These are phyloP conservation scores for Beverwykella pulmonaria DNA, from an alignment of 495 filamentous ascomycete species.

Conservation along the genomic window DNA sequence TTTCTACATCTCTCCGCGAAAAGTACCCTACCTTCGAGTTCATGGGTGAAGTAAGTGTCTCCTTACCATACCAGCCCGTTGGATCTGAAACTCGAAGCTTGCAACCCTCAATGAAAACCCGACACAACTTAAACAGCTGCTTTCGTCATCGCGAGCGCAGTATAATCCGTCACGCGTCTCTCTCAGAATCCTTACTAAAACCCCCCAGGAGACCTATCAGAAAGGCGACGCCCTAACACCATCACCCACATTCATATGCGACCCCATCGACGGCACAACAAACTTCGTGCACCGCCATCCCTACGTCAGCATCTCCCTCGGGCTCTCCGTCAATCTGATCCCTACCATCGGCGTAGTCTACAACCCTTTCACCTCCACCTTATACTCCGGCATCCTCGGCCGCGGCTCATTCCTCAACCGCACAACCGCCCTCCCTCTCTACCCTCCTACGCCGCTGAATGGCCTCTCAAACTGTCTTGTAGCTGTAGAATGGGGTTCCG, in stretches of 20 bases:
- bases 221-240: slow-evolving; percentile 64
- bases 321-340: slow-evolving; percentile 63
- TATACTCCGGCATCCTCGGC: slow-evolving; percentile 73
- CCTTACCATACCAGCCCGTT: background rate
- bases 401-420: slow-evolving; percentile 66
- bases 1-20: slow-evolving; percentile 62
- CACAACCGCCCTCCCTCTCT: slow-evolving; percentile 58
- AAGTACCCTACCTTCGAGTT: slow-evolving; percentile 65
- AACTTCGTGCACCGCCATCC: slow-evolving; percentile 88
- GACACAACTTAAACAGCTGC: too few species aligned
- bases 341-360: slow-evolving; percentile 81
- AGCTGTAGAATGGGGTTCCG: slow-evolving; percentile 76
- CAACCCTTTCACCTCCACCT: slow-evolving; percentile 70
- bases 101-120: too few species aligned
- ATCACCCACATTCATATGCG: slow-evolving; percentile 81
- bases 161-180: too few species aligned
- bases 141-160: too few species aligned
- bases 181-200: too few species aligned
- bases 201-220: slow-evolving; percentile 69
- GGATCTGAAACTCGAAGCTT: too few species aligned
- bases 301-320: slow-evolving; percentile 79
- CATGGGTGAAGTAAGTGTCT: slow-evolving; percentile 28
- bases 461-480: slow-evolving; percentile 66
- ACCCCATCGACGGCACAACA: slow-evolving; percentile 87
- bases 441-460: slow-evolving; percentile 53